phyloP scores from a whole-genome alignment of 495 filamentous ascomycete species.

The Sabuloglossum arenarium region DNA sequence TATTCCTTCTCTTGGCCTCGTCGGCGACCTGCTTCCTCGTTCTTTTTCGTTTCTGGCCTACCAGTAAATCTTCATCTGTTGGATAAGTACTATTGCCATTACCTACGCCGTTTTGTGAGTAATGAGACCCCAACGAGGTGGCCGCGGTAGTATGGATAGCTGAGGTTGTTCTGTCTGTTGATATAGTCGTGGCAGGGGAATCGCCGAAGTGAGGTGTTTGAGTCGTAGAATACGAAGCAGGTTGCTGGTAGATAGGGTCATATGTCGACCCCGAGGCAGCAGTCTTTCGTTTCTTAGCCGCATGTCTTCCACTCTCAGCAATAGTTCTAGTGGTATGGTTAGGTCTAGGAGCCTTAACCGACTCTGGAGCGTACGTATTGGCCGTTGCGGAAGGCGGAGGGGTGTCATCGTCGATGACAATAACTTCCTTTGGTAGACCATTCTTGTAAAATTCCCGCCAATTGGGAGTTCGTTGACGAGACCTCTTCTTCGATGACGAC shows the following conservation, averaged over 20 bases:
- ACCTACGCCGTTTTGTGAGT: constrained; percentile 41
- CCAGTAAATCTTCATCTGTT: constrained; percentile 27
- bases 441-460: constrained; percentile 88
- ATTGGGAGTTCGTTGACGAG: constrained; percentile 46
- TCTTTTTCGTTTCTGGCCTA: constrained; percentile 74
- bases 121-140: constrained; percentile 66
- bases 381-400: constrained; percentile 15
- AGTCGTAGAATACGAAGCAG: constrained; percentile 46
- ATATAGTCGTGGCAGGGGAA: constrained; percentile 48
- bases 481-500: neutral
- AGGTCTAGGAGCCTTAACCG: constrained; percentile 24
- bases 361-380: constrained; percentile 1
- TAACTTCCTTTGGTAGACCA: constrained; percentile 79
- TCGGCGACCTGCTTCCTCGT: constrained; percentile 58
- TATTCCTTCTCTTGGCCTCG: constrained; percentile 57
- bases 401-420: constrained; percentile 84
- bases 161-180: constrained; percentile 73
- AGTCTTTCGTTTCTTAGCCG: constrained; percentile 44
- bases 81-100: constrained; percentile 26
- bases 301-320: constrained; percentile 26
- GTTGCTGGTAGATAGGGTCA: constrained; percentile 40
- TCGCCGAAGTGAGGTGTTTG: constrained; percentile 43
- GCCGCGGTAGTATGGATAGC: constrained; percentile 71
- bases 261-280: constrained; percentile 34
- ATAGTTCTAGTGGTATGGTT: constrained; percentile 16